Base-by-base conservation (phyloP, 495 filamentous ascomycete species). In the Bacidia rubella region DNA sequence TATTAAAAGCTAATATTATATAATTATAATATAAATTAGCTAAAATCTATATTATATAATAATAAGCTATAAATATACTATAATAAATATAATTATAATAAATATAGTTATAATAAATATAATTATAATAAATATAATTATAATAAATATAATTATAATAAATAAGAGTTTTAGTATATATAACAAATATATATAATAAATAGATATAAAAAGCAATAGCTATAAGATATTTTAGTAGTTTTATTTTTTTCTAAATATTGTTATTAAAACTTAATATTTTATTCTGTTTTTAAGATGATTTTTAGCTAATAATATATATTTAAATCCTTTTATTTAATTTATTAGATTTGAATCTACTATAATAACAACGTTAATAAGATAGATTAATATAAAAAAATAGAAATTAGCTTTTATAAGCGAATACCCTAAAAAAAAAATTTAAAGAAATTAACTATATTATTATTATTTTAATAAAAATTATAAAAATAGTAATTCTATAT, bases 381-480 rank as follows among this genome's bases (percentile, higher is more conserved):
- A n/a, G n/a, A n/a, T n/a, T n/a, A n/a, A n/a, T n/a, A n/a, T n/a
- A n/a, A n/a, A n/a, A n/a, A n/a, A n/a, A n/a, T n/a, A n/a, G n/a
- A n/a, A n/a, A n/a, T n/a, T n/a, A n/a, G n/a, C n/a, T n/a, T n/a
- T n/a, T n/a, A n/a, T n/a, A n/a, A n/a, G n/a, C n/a, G n/a, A n/a
- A 54, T 5, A 23, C 1, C 21, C 11, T n/a, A 38, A 19, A 39
- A 23, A 17, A 22, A 22, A 19, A 48, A 17, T 47, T 5, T 10
- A 12, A 20, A 54, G 38, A 32, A 27, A 11, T 54, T 48, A 2
- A 12, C 25, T 45, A n/a, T 38, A 53, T 46, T 44, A 22, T 53
- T n/a, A n/a, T 7, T 11, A 44, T 20, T 38, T 29, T 0, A 1
- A 7, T 23, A 43, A 22, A 11, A 52, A 52, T n/a, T n/a, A n/a